These are phyloP conservation scores for Silene vulgaris DNA, from an alignment of 179 eudicot genomes.

Conservation along the genomic window DNA sequence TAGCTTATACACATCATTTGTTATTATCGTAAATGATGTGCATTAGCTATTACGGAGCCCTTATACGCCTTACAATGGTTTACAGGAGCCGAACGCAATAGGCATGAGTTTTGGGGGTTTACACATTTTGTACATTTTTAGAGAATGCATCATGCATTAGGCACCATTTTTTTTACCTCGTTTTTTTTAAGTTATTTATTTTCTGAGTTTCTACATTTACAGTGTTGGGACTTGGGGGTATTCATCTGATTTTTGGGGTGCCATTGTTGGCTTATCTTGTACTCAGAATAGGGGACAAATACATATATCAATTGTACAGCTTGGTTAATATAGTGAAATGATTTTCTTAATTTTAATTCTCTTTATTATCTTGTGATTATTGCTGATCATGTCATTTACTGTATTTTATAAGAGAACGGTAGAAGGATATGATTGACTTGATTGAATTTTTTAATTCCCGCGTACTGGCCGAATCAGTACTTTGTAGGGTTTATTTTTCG, in stretches of 20 bases:
- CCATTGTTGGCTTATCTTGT: no score
- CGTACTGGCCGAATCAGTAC: no score
- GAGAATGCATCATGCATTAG: slow-evolving; percentile 24
- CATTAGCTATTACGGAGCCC: neutral
- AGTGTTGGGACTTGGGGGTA: neutral
- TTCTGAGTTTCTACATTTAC: neutral
- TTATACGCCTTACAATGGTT: neutral
- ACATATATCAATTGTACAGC: slow-evolving; percentile 29
- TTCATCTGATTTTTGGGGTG: slow-evolving; percentile 8
- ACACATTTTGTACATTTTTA: slow-evolving; percentile 38
- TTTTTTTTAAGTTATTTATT: slow-evolving; percentile 19
- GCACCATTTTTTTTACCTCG: slow-evolving; percentile 24
- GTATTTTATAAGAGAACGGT: no score
- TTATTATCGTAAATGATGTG: neutral
- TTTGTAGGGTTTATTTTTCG: no score
- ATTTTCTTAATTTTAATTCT: slow-evolving; percentile 1
- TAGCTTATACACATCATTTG: neutral
- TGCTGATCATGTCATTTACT: no score
- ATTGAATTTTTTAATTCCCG: no score
- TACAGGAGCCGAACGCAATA: neutral
- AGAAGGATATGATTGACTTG: no score
- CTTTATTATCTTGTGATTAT: no score
- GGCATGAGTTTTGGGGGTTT: slow-evolving; percentile 3
- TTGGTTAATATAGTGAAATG: slow-evolving; percentile 24
- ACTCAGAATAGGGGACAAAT: slow-evolving; percentile 16